Conservation (phyloP, 352 stramenopile genomes). For the Phytopythium montanum region DNA sequence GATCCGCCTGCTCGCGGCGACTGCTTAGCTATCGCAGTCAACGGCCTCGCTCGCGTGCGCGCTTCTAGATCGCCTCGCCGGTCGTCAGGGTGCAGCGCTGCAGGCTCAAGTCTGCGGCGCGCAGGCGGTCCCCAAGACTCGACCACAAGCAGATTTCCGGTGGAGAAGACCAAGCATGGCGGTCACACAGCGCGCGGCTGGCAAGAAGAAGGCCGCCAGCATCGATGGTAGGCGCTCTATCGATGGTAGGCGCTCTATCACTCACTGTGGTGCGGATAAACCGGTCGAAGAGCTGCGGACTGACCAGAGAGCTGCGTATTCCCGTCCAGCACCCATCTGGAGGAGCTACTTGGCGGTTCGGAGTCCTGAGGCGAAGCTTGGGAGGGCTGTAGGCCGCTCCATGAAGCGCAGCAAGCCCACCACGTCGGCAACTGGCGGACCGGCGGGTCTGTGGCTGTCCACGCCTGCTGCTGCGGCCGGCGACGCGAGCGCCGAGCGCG, state of each 20-base stretch:
- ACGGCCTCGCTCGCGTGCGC: too few species aligned
- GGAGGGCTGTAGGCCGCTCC: neutral
- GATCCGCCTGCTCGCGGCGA: neutral
- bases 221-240: constrained; percentile 16
- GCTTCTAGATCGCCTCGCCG: too few species aligned
- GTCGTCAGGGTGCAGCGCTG: too few species aligned
- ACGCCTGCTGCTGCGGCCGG: neutral
- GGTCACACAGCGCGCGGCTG: constrained; percentile 10
- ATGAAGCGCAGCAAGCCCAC: constrained; percentile 9
- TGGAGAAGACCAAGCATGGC: neutral
- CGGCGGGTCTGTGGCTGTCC: neutral
- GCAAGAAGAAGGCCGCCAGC: constrained; percentile 21
- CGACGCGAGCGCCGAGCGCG: constrained; percentile 13
- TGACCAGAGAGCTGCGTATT: neutral
- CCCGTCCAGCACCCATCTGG: constrained; percentile 51
- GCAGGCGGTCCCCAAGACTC: too few species aligned
- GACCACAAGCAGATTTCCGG: neutral
- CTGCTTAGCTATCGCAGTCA: neutral
- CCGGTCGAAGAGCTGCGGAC: too few species aligned
- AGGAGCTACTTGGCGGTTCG: constrained; percentile 57
- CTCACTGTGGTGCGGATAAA: neutral
- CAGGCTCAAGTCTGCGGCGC: too few species aligned
- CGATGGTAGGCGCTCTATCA: neutral
- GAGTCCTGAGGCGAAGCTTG: neutral
- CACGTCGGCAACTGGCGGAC: neutral